Conservation (phyloP, 495 filamentous ascomycete genomes). For the Xylaria palmicola region DNA sequence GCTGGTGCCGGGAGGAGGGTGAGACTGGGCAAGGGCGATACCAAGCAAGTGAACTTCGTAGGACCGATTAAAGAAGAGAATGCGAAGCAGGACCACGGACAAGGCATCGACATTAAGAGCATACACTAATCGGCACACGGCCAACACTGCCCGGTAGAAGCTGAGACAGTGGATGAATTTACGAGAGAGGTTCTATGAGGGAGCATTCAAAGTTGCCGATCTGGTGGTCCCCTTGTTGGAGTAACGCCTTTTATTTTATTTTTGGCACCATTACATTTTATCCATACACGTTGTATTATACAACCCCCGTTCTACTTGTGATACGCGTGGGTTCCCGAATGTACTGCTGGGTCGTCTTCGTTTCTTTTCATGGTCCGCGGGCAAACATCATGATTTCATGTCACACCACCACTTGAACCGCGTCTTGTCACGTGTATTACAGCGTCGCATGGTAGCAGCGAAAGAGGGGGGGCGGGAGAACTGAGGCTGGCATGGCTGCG, state of each 20-base stretch:
- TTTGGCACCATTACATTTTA: conserved; percentile 14
- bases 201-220: background rate
- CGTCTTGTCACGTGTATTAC: background rate
- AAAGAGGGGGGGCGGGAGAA: background rate
- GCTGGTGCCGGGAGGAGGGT: conserved; percentile 29
- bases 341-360: too few species aligned
- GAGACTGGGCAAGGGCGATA: conserved; percentile 45
- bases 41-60: conserved; percentile 48
- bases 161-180: conserved; percentile 7
- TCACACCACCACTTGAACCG: background rate
- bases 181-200: conserved; percentile 4
- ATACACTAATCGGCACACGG: background rate
- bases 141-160: conserved; percentile 3
- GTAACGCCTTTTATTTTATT: conserved; percentile 19
- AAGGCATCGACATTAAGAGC: conserved; percentile 17
- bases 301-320: too few species aligned
- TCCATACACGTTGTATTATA: conserved; percentile 31
- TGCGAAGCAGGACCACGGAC: conserved; percentile 30
- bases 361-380: conserved; percentile 11
- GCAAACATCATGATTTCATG: too few species aligned
- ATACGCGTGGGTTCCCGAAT: too few species aligned
- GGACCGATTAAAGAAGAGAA: conserved; percentile 36
- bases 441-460: background rate
- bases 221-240: conserved; percentile 18
- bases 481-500: background rate